Conservation (phyloP, 2,329 filamentous ascomycete genomes). For the Penicillium sp. region DNA sequence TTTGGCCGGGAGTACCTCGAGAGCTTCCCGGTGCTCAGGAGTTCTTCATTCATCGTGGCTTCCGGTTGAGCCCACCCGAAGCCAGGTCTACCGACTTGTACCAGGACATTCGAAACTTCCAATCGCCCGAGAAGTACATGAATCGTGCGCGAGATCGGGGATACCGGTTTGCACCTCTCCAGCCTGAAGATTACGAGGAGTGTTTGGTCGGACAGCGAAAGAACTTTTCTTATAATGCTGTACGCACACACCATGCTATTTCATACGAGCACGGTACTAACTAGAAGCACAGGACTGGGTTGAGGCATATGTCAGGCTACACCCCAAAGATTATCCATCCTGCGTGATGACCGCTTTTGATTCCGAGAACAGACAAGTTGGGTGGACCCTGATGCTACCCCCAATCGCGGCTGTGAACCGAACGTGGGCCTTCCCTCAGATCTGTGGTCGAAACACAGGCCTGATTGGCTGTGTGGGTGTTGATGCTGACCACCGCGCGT, state of each 20-base stretch:
- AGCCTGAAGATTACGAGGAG: slow-evolving; percentile 35
- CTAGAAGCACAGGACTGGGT: slow-evolving; percentile 38
- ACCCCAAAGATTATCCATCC: slow-evolving; percentile 34
- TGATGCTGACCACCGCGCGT: slow-evolving; percentile 34
- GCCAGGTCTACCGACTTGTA: slow-evolving; percentile 39
- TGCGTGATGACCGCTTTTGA: slow-evolving; percentile 44
- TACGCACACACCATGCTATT: slow-evolving; percentile 15
- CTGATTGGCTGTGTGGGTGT: slow-evolving; percentile 46
- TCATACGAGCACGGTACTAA: slow-evolving; percentile 2
- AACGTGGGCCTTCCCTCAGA: slow-evolving; percentile 41
- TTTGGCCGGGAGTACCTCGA: slow-evolving; percentile 45
- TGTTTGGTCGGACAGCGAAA: slow-evolving; percentile 39
- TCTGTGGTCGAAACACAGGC: slow-evolving; percentile 41
- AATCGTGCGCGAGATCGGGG: slow-evolving; percentile 33
- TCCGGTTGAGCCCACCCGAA: slow-evolving; percentile 25
- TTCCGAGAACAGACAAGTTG: slow-evolving; percentile 36
- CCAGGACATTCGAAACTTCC: slow-evolving; percentile 35
- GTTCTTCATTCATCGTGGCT: slow-evolving; percentile 44
- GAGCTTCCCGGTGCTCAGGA: slow-evolving; percentile 36
- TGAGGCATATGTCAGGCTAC: slow-evolving; percentile 36
- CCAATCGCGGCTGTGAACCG: slow-evolving; percentile 24
- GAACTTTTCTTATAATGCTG: slow-evolving; percentile 38
- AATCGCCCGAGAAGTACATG: slow-evolving; percentile 35
- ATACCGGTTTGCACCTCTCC: slow-evolving; percentile 37
- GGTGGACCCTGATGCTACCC: slow-evolving; percentile 46